These are phyloP conservation scores for Platanus orientalis DNA, from an alignment of 164 flowering plant genomes.

Conservation along the genomic window DNA sequence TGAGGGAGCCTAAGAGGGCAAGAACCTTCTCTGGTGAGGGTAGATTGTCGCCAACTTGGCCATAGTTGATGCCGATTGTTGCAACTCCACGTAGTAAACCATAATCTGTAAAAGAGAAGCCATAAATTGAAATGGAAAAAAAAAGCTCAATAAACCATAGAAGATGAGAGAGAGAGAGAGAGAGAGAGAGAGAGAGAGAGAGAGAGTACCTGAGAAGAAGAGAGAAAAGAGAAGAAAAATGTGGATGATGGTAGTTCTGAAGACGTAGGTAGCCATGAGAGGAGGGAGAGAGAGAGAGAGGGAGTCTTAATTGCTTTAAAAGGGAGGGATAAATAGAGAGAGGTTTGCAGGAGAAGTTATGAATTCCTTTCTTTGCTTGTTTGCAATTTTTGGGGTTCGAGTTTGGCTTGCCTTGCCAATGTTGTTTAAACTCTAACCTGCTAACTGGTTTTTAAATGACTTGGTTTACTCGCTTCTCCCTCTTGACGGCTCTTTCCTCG, in stretches of 20 bases:
- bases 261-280: constrained; percentile 13
- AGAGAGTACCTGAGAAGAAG: constrained; percentile 39
- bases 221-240: constrained; percentile 27
- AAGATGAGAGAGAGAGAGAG: neutral
- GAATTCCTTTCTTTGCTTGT: constrained; percentile 34
- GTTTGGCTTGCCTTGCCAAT: constrained; percentile 3
- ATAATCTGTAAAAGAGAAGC: constrained; percentile 25
- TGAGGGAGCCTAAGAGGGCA: constrained; percentile 45
- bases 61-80: constrained; percentile 85
- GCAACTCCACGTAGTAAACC: constrained; percentile 29
- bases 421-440: constrained; percentile 8
- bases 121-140: neutral
- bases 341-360: neutral
- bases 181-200: constrained; percentile 2
- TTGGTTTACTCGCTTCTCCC: neutral
- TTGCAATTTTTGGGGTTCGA: constrained; percentile 3
- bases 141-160: neutral
- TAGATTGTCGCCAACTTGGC: constrained; percentile 80
- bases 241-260: constrained; percentile 20
- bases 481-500: neutral
- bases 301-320: neutral
- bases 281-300: constrained; percentile 8
- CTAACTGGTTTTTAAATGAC: neutral
- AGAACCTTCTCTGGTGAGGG: constrained; percentile 72
- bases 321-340: neutral